Conservation (phyloP, 441 rosid genomes). For the Erysimum cheiri region DNA sequence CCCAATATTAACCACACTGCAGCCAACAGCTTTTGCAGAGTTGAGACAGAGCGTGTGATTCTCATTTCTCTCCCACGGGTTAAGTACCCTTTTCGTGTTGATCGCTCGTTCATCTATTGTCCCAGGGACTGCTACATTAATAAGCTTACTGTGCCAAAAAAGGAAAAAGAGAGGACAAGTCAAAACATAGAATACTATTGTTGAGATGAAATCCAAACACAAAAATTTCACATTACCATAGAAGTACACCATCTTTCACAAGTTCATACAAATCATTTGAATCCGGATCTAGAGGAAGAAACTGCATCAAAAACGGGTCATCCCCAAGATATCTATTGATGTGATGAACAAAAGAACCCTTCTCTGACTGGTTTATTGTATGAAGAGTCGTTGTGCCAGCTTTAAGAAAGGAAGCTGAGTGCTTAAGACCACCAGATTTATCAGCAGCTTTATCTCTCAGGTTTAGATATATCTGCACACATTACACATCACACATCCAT, state of each 20-base stretch:
- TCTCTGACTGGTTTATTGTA: conserved; percentile 70
- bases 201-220: not conserved
- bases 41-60: conserved; percentile 82
- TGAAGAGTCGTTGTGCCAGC: conserved; percentile 63
- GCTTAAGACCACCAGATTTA: conserved; percentile 60
- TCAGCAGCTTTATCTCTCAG: conserved; percentile 60
- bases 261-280: conserved; percentile 65
- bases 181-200: conserved; percentile 16
- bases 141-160: conserved; percentile 64
- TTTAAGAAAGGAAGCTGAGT: conserved; percentile 65
- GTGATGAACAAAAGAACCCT: conserved; percentile 72
- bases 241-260: conserved; percentile 75
- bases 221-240: conserved; percentile 55
- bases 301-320: conserved; percentile 69
- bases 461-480: conserved; percentile 53
- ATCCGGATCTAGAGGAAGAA: conserved; percentile 74
- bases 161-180: conserved; percentile 12
- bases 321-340: conserved; percentile 72
- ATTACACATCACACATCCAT: conserved; percentile 28
- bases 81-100: conserved; percentile 69
- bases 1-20: conserved; percentile 78
- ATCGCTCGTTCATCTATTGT: conserved; percentile 81
- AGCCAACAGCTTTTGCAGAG: conserved; percentile 86
- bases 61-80: conserved; percentile 85
- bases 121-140: conserved; percentile 77